Conservation (phyloP, 2,329 filamentous ascomycete species). For the Diplocarpon mali region DNA sequence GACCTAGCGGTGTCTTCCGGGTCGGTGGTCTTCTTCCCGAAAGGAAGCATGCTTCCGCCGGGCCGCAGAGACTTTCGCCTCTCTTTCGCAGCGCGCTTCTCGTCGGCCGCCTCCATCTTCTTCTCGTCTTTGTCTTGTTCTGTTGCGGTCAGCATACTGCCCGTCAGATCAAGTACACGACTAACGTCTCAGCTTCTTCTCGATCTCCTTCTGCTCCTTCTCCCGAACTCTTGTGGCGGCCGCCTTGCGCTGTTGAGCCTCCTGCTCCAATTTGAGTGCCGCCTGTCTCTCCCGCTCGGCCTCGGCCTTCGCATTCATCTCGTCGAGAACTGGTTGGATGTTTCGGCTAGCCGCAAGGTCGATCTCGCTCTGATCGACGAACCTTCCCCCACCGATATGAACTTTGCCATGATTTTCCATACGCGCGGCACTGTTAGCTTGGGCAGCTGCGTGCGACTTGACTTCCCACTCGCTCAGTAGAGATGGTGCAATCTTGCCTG, state of each 20-base stretch:
- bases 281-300: slow-evolving; percentile 56
- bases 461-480: slow-evolving; percentile 68
- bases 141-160: slow-evolving; percentile 13
- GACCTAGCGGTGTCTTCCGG: background rate
- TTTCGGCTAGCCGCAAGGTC: slow-evolving; percentile 67
- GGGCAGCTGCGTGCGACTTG: slow-evolving; percentile 60
- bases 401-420: slow-evolving; percentile 46
- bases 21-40: background rate
- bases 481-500: slow-evolving; percentile 59
- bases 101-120: slow-evolving; percentile 35
- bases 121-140: slow-evolving; percentile 32
- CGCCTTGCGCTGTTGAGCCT: slow-evolving; percentile 51
- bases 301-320: slow-evolving; percentile 72
- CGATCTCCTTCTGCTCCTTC: slow-evolving; percentile 41
- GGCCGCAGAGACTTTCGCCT: slow-evolving; percentile 38
- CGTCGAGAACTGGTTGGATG: slow-evolving; percentile 74
- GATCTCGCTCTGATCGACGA: slow-evolving; percentile 66
- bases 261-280: slow-evolving; percentile 50
- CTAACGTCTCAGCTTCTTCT: slow-evolving; percentile 49
- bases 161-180: slow-evolving; percentile 5
- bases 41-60: slow-evolving; percentile 9
- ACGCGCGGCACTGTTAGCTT: slow-evolving; percentile 51
- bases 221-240: slow-evolving; percentile 44
- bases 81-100: slow-evolving; percentile 40
- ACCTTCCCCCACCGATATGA: slow-evolving; percentile 70